phyloP scores from a whole-genome alignment of 441 rosid species.

The Aquilaria agallochum region DNA sequence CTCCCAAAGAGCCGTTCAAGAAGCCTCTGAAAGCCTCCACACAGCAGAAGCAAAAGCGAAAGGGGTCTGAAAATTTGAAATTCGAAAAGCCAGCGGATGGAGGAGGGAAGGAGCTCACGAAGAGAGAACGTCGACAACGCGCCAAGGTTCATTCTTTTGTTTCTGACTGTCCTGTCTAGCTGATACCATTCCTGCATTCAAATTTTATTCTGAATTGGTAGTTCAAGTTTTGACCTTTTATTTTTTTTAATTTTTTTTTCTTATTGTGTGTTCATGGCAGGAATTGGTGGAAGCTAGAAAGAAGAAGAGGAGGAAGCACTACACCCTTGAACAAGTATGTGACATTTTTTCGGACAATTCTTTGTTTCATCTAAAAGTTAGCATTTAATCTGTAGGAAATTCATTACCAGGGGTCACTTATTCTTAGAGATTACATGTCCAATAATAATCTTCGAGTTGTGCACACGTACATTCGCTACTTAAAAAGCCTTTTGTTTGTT shows the following conservation, averaged over 20 bases:
- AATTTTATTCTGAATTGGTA: background rate
- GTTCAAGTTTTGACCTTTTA: background rate
- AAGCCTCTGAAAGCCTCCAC: conserved; percentile 21
- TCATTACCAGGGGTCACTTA: background rate
- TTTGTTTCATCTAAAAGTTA: background rate
- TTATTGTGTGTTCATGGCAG: conserved; percentile 31
- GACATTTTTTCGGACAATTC: background rate
- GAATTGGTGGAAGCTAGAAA: conserved; percentile 84
- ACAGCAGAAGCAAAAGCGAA: conserved; percentile 16
- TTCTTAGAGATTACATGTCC: too few relatives aligned
- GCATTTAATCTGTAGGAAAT: background rate
- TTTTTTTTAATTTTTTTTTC: background rate
- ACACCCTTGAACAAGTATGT: conserved; percentile 72
- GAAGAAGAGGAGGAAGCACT: conserved; percentile 81
- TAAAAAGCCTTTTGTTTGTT: background rate
- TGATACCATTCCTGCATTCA: background rate
- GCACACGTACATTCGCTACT: too few relatives aligned
- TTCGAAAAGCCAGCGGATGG: conserved; percentile 22
- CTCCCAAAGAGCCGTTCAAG: conserved; percentile 14
- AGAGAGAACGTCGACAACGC: conserved; percentile 58
- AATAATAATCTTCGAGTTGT: too few relatives aligned
- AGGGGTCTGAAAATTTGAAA: conserved; percentile 19
- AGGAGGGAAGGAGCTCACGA: conserved; percentile 27
- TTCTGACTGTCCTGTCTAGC: background rate
- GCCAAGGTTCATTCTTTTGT: conserved; percentile 45